A percentile compares a stretch with the other conserved stretches of the same genome.
Evolutionary conservation across 2,329 filamentous ascomycete species (phyloP).

Genomic region (Microdochium bolleyi): DNA sequence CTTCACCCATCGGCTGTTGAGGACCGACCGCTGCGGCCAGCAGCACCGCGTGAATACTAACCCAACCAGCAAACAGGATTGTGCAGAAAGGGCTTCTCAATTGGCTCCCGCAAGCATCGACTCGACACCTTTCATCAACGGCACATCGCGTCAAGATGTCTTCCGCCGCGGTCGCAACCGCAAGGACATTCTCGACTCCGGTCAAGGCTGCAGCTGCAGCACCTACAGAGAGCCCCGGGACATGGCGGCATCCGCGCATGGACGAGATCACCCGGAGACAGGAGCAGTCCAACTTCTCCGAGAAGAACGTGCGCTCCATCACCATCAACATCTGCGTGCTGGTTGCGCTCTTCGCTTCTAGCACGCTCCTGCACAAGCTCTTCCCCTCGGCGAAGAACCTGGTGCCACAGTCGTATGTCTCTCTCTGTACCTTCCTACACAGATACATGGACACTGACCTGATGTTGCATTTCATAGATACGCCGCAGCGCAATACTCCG

Average conservation of each 20-base stretch:
- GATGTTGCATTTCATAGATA: conserved; percentile 20
- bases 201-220: conserved; percentile 19
- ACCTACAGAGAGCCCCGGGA: conserved; percentile 55
- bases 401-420: background rate
- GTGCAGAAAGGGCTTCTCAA: background rate
- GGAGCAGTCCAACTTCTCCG: conserved; percentile 69
- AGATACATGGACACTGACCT: background rate
- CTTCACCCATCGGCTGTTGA: background rate
- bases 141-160: conserved; percentile 18
- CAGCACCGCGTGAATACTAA: background rate
- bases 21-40: background rate
- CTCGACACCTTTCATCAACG: background rate
- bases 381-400: conserved; percentile 12
- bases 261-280: conserved; percentile 80
- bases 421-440: background rate
- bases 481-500: conserved; percentile 24
- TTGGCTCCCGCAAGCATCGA: background rate
- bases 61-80: background rate
- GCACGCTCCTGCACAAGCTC: conserved; percentile 9
- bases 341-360: conserved; percentile 23
- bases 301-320: conserved; percentile 66
- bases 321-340: conserved; percentile 55
- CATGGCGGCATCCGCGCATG: conserved; percentile 85
- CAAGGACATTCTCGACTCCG: conserved; percentile 32
- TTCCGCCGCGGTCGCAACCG: conserved; percentile 16